phyloP scores from a whole-genome alignment of 169 alveolate genomes.

The Cryptosporidium viatorum region DNA sequence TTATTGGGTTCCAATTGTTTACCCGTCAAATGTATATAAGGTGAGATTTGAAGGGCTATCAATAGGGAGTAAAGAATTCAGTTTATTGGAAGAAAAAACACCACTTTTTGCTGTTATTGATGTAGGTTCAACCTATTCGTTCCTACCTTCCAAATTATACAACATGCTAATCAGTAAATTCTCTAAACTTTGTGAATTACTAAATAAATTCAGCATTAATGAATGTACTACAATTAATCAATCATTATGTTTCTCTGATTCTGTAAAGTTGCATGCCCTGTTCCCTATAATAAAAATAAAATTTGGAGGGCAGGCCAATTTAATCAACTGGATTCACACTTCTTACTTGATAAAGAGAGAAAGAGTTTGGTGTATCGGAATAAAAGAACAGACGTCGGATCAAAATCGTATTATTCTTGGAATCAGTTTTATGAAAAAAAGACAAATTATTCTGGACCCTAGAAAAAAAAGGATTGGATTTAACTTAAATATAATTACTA shows the following conservation, averaged over 20 bases:
- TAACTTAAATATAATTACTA: too few relatives aligned
- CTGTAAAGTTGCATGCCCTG: background rate
- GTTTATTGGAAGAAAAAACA: background rate
- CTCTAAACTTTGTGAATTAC: background rate
- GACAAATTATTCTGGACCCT: conserved; percentile 57
- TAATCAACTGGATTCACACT: conserved; percentile 26
- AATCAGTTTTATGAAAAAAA: conserved; percentile 48
- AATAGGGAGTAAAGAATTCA: background rate
- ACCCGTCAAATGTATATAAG: conserved; percentile 18
- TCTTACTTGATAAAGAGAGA: conserved; percentile 29
- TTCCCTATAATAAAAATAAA: conserved; percentile 32
- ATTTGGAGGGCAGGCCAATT: conserved; percentile 34
- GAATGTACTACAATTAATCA: background rate
- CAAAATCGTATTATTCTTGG: conserved; percentile 30
- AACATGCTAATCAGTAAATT: background rate
- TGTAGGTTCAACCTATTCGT: conserved; percentile 63
- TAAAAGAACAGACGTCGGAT: conserved; percentile 17
- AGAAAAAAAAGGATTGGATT: conserved; percentile 33
- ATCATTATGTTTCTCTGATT: conserved; percentile 8
- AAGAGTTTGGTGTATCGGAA: conserved; percentile 40
- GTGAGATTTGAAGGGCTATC: conserved; percentile 15
- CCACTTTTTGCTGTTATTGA: conserved; percentile 31
- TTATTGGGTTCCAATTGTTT: conserved; percentile 45
- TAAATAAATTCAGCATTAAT: background rate
- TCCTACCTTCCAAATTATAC: conserved; percentile 28